Evolutionary conservation across 78 protist genomes (phyloP).

Genomic region (Dictyostelium purpureum): DNA sequence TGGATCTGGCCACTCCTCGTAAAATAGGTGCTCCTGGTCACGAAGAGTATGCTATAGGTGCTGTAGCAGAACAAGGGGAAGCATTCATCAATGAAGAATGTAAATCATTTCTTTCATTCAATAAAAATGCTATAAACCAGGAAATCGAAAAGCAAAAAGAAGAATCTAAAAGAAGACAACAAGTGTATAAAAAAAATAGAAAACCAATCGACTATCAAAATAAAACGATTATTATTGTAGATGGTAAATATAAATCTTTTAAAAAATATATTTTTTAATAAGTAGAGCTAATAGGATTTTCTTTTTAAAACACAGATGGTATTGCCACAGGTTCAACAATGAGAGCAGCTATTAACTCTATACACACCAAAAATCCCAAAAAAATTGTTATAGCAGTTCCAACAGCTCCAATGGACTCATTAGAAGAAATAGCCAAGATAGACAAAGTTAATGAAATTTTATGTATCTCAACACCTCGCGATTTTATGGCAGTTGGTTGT

Average conservation of each 20-base stretch:
- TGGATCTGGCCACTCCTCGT: constrained; percentile 39
- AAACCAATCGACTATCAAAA: constrained; percentile 21
- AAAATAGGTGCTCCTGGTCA: constrained; percentile 50
- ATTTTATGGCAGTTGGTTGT: constrained; percentile 51
- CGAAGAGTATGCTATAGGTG: constrained; percentile 60
- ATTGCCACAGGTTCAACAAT: constrained; percentile 46
- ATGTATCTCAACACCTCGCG: background rate
- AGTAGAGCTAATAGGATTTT: background rate
- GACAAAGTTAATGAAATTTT: constrained; percentile 12
- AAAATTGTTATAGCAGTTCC: constrained; percentile 46
- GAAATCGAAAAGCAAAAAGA: constrained; percentile 15
- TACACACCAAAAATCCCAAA: background rate
- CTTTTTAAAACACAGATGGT: constrained; percentile 24
- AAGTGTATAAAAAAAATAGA: constrained; percentile 18
- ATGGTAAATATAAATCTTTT: background rate
- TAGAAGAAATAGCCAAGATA: background rate
- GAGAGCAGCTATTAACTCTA: constrained; percentile 42
- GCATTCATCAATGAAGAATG: constrained; percentile 5
- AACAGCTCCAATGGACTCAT: constrained; percentile 19
- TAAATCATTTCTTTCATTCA: background rate
- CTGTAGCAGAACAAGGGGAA: constrained; percentile 41
- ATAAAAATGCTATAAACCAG: background rate
- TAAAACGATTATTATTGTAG: constrained; percentile 40
- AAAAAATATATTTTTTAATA: background rate
- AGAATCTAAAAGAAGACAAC: constrained; percentile 38